These are phyloP conservation scores for Trichoderma cornu-damae DNA, from an alignment of 2,329 filamentous ascomycete species.

Conservation along the genomic window DNA sequence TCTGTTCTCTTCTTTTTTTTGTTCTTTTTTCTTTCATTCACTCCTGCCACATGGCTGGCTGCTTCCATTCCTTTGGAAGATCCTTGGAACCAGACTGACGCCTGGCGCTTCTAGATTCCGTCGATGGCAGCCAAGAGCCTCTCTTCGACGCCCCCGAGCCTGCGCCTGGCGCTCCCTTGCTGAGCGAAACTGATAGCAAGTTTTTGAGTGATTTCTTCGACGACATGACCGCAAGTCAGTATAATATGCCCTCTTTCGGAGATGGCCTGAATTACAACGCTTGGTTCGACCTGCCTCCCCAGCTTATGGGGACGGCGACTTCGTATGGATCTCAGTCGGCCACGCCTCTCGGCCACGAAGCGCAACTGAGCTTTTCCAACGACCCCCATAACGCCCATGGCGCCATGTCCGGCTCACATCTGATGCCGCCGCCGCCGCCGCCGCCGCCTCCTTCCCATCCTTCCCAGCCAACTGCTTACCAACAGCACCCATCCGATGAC, in stretches of 20 bases:
- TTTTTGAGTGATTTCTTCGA: constrained; percentile 55
- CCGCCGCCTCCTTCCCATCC: constrained; percentile 22
- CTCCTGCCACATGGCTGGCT: too few species aligned
- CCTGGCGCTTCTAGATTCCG: constrained; percentile 37
- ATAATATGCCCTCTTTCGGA: constrained; percentile 45
- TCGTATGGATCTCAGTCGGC: constrained; percentile 53
- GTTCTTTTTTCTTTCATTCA: too few species aligned
- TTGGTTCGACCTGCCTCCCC: constrained; percentile 57
- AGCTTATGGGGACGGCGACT: constrained; percentile 60
- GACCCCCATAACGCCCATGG: constrained; percentile 20
- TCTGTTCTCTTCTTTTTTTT: too few species aligned
- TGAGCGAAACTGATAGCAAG: constrained; percentile 58
- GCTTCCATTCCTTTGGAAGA: too few species aligned
- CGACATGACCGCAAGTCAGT: constrained; percentile 48
- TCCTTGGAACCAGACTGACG: constrained; percentile 1
- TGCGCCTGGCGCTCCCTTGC: constrained; percentile 58
- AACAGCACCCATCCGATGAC: constrained; percentile 44
- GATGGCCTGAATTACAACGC: constrained; percentile 47
- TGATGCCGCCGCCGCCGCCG: constrained; percentile 36
- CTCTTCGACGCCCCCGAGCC: constrained; percentile 55
- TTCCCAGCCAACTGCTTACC: constrained; percentile 25
- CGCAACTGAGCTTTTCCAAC: constrained; percentile 21
- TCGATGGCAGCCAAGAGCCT: constrained; percentile 42
- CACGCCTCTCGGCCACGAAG: constrained; percentile 23
- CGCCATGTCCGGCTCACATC: constrained; percentile 25